Conservation (phyloP, 2,329 filamentous ascomycete genomes). For the Simplicillium aogashimaense region DNA sequence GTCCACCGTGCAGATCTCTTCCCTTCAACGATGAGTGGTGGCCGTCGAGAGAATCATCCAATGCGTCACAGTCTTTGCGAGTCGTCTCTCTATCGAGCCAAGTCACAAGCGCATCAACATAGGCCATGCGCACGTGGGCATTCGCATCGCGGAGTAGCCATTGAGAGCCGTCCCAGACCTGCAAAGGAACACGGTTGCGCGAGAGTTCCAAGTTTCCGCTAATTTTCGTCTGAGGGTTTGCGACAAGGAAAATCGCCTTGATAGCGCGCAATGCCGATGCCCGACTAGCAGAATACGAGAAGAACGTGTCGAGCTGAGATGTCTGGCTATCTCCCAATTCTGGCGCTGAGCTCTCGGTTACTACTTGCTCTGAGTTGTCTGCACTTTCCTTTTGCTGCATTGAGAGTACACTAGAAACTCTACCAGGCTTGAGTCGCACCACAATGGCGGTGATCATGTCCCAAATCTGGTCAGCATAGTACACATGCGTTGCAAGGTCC, state of each 20-base stretch:
- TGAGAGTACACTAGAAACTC: conserved; percentile 30
- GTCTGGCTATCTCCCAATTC: conserved; percentile 32
- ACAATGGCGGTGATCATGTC: conserved; percentile 87
- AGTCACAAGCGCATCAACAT: conserved; percentile 70
- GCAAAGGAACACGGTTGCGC: conserved; percentile 65
- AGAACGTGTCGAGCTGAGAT: conserved; percentile 39
- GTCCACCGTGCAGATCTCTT: conserved; percentile 31
- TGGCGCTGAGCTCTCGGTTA: conserved; percentile 20
- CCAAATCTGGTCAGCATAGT: conserved; percentile 91
- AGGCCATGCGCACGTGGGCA: conserved; percentile 70
- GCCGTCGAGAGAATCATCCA: conserved; percentile 41
- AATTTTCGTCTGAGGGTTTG: conserved; percentile 56
- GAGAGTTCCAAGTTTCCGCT: conserved; percentile 53
- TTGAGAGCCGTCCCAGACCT: conserved; percentile 93
- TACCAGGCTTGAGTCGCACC: conserved; percentile 61
- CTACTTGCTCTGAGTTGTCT: conserved; percentile 23
- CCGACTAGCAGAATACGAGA: conserved; percentile 44
- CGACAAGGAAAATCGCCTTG: conserved; percentile 72
- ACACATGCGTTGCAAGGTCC: conserved; percentile 87
- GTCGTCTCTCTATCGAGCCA: conserved; percentile 81
- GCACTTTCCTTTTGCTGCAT: conserved; percentile 37
- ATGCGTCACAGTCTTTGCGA: conserved; percentile 51
- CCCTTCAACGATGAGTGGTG: conserved; percentile 33
- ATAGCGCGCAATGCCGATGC: conserved; percentile 65
- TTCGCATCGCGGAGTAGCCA: conserved; percentile 80